Percentiles rank a stretch among this genome's conserved stretches.
phyloP scores from a whole-genome alignment of 805 yeast genomes.

The Cyberlindnera mrakii region DNA sequence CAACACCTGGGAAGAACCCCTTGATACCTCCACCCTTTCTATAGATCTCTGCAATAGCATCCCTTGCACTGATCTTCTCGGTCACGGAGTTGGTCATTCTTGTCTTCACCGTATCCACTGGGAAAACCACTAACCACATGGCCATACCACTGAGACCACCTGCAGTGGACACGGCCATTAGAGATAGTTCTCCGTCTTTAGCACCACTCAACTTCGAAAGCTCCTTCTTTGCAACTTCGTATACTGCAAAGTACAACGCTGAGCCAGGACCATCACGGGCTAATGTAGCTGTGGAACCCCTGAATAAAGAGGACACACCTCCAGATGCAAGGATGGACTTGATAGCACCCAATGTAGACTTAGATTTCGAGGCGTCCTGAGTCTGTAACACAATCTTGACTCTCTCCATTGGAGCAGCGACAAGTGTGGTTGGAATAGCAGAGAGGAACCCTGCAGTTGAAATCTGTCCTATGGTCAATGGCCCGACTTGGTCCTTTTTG shows the following conservation, averaged over 20 bases:
- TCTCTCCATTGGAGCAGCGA: constrained; percentile 97
- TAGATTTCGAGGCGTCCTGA: constrained; percentile 37
- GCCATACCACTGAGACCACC: constrained; percentile 96
- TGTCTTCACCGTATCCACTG: constrained; percentile 86
- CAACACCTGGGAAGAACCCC: constrained; percentile 96
- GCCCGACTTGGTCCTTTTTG: constrained; percentile 25
- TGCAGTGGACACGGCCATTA: constrained; percentile 74
- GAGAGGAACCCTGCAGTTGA: constrained; percentile 91
- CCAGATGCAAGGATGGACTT: constrained; percentile 68
- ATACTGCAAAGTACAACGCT: constrained; percentile 91
- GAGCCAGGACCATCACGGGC: constrained; percentile 98
- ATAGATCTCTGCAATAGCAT: constrained; percentile 67
- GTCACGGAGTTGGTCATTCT: constrained; percentile 30
- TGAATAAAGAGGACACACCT: constrained; percentile 77
- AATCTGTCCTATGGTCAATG: constrained; percentile 60
- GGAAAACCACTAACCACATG: constrained; percentile 96
- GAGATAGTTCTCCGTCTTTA: constrained; percentile 52
- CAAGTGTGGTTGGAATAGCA: constrained; percentile 90
- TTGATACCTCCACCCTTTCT: constrained; percentile 74
- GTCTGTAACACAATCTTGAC: constrained; percentile 91
- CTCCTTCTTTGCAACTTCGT: constrained; percentile 68
- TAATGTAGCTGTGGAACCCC: constrained; percentile 87
- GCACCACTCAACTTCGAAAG: constrained; percentile 37
- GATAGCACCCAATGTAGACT: constrained; percentile 50
- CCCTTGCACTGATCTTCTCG: constrained; percentile 45